These are phyloP conservation scores for Venustampulla echinocandica DNA, from an alignment of 495 filamentous ascomycete genomes.

Conservation along the genomic window DNA sequence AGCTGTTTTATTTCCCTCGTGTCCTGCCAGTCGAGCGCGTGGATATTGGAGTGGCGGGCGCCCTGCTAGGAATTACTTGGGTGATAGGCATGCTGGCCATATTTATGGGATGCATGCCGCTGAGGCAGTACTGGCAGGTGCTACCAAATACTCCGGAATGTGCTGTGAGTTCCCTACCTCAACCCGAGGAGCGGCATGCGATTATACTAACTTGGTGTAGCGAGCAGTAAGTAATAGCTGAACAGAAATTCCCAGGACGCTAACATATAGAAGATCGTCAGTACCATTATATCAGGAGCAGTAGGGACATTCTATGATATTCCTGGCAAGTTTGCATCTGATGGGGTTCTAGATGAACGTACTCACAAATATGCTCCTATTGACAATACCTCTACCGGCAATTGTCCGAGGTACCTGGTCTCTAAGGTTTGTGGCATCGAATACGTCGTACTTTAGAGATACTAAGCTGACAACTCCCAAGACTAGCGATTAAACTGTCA, in stretches of 20 bases:
- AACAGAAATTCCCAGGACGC: neutral
- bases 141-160: neutral
- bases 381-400: conserved; percentile 10
- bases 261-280: conserved; percentile 1
- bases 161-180: conserved; percentile 1
- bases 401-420: neutral
- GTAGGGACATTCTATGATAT: neutral
- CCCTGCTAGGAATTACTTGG: conserved; percentile 3
- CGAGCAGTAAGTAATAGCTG: conserved; percentile 1
- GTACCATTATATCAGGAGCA: neutral
- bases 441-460: neutral
- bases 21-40: neutral
- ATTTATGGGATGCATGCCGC: conserved; percentile 3
- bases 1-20: too few species aligned
- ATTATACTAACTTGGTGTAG: conserved; percentile 5
- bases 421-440: neutral
- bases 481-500: neutral
- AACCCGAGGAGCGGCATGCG: neutral
- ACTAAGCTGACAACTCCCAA: neutral
- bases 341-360: conserved; percentile 3
- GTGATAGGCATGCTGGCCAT: conserved; percentile 3
- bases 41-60: conserved; percentile 1
- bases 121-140: conserved; percentile 8
- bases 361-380: conserved; percentile 4
- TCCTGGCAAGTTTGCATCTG: neutral